phyloP scores from a whole-genome alignment of 1,284 basidiomycete species.

The Puccinia coronata region DNA sequence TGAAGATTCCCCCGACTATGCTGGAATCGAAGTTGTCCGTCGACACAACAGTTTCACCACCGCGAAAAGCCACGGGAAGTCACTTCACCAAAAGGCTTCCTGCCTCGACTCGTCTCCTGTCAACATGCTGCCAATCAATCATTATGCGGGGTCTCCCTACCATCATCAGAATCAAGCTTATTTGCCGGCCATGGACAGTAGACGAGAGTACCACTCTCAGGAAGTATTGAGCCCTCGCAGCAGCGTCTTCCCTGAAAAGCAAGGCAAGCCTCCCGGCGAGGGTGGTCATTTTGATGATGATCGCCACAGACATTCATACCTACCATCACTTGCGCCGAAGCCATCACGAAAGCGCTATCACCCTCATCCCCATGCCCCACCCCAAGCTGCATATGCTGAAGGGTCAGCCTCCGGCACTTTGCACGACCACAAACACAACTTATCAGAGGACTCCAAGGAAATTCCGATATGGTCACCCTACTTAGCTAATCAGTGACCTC shows the following conservation, averaged over 20 bases:
- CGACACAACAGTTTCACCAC: slow-evolving; percentile 26
- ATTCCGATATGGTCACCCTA: slow-evolving; percentile 20
- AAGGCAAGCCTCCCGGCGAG: background rate
- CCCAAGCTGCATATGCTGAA: background rate
- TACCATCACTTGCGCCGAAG: background rate
- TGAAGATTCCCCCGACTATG: slow-evolving; percentile 36
- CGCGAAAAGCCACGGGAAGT: background rate
- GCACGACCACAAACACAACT: background rate
- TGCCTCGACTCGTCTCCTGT: background rate
- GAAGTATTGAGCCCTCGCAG: background rate
- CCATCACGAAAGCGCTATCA: background rate
- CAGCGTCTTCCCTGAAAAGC: slow-evolving; percentile 1
- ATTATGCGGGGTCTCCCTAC: background rate
- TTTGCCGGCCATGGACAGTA: background rate
- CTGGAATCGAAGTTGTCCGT: slow-evolving; percentile 41
- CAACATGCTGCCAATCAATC: background rate
- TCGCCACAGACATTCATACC: background rate
- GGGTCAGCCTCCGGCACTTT: background rate
- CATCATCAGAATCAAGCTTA: background rate
- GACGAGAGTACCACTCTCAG: background rate
- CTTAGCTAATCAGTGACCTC: background rate
- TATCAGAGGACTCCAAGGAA: background rate
- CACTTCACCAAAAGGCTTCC: background rate
- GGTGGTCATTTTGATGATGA: background rate
- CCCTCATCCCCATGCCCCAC: background rate